Conservation (phyloP, 257 asterid genomes). For the Solanum appendiculatum region DNA sequence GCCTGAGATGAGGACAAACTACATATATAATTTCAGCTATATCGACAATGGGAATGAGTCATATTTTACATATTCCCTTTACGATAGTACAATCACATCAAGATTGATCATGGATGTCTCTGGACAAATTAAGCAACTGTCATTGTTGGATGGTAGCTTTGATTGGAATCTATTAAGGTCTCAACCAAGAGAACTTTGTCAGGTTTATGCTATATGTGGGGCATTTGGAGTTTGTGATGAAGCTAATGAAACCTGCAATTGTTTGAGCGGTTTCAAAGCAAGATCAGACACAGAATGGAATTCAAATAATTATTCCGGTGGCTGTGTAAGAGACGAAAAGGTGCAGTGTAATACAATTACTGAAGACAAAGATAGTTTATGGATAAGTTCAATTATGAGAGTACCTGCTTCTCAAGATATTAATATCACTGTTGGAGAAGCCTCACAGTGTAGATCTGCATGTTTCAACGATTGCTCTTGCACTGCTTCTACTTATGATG, state of each 20-base stretch:
- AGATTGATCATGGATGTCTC: constrained; percentile 26
- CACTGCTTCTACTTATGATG: background rate
- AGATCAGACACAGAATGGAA: constrained; percentile 17
- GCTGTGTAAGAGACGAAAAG: background rate
- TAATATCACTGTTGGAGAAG: background rate
- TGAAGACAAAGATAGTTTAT: background rate
- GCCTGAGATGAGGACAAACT: constrained; percentile 20
- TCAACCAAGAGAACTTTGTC: constrained; percentile 35
- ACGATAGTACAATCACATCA: constrained; percentile 1
- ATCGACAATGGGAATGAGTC: constrained; percentile 18
- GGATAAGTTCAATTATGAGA: background rate
- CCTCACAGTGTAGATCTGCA: background rate
- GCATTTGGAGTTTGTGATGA: constrained; percentile 25
- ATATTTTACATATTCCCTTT: constrained; percentile 22
- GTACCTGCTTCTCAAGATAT: background rate
- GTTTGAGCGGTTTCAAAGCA: constrained; percentile 22
- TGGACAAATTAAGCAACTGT: background rate
- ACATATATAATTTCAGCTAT: constrained; percentile 13
- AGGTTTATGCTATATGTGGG: constrained; percentile 43
- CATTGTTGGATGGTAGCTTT: background rate
- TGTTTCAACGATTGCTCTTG: background rate
- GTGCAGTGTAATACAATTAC: background rate
- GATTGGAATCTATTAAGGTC: constrained; percentile 36
- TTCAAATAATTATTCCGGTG: constrained; percentile 20
- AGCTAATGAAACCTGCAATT: constrained; percentile 19